These are phyloP conservation scores for Aspergillus calidoustus DNA, from an alignment of 2,329 filamentous ascomycete genomes.

Conservation along the genomic window DNA sequence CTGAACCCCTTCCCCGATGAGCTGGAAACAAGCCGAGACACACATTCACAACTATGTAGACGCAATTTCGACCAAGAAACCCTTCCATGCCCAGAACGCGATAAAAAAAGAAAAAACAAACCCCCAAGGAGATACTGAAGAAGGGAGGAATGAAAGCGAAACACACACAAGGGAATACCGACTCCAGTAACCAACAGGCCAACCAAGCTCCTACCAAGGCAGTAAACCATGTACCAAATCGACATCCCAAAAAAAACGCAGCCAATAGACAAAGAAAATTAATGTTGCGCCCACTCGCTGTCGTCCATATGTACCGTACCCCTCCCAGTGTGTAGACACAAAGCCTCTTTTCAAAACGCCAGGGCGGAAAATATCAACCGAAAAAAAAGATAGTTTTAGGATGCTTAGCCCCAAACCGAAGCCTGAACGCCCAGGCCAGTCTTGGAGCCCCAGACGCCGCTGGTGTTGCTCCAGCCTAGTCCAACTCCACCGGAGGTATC, in stretches of 20 bases:
- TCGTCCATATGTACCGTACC: slow-evolving; percentile 38
- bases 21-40: slow-evolving; percentile 26
- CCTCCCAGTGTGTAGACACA: slow-evolving; percentile 30
- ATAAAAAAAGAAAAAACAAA: slow-evolving; percentile 12
- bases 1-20: slow-evolving; percentile 24
- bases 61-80: slow-evolving; percentile 22
- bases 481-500: slow-evolving; percentile 50
- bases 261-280: slow-evolving; percentile 24
- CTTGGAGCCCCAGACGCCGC: slow-evolving; percentile 83
- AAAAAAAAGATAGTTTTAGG: slow-evolving; percentile 17
- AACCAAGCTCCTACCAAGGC: slow-evolving; percentile 33
- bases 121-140: slow-evolving; percentile 9
- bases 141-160: slow-evolving; percentile 23
- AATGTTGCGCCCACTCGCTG: slow-evolving; percentile 27
- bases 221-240: slow-evolving; percentile 36
- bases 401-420: slow-evolving; percentile 83
- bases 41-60: slow-evolving; percentile 22
- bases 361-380: slow-evolving; percentile 25
- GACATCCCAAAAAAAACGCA: slow-evolving; percentile 31
- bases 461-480: slow-evolving; percentile 77
- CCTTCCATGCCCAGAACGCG: slow-evolving; percentile 12
- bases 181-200: slow-evolving; percentile 38
- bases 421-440: slow-evolving; percentile 83
- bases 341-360: slow-evolving; percentile 36
- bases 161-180: slow-evolving; percentile 31